Evolutionary conservation across 2,329 filamentous ascomycete genomes (phyloP), one percentile per base, ranked within the genome.

Genomic region (Botrytis medusae): DNA sequence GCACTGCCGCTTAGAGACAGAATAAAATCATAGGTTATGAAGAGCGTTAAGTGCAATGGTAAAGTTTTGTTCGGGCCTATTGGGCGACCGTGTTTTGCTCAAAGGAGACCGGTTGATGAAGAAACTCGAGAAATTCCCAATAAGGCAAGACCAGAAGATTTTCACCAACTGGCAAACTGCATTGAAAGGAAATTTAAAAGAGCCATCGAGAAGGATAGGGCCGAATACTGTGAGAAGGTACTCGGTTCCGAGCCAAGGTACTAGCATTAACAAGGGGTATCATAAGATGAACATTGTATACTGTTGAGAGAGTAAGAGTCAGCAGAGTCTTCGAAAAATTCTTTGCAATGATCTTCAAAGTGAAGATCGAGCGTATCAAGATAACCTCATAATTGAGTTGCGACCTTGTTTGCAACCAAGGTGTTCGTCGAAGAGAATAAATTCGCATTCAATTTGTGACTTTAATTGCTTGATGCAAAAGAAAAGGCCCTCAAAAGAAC

Each of bases 1-100:
- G 46, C 0, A 1, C 1, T 25, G 2, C 16, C n/a, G 10, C 10
- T 51, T n/a, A 51, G 48, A 14, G 10, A 51, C 0, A 4, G 1
- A 1, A 2, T n/a, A 2, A 51, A 0, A 7, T 2, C 2, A 51
- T 5, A 51, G 2, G 10, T 25, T 1, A 14, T 14, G 2, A 2
- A 14, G 5, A n/a, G 25, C 25, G n/a, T 6, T 6, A 7, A n/a
- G n/a, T n/a, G 12, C 48, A n/a, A 51, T n/a, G 25, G 48, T n/a
- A 4, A n/a, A 3, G n/a, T n/a, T 51, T 12, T 7, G 6, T n/a
- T 51, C 48, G 48, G 48, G 48, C 48, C n/a, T n/a, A 5, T 51
- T 14, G 6, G 48, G 25, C 48, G 12, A n/a, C 48, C 48, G 48
- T 51, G 14, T 51, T n/a, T n/a, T n/a, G 48, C 25, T 51, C 48